Base-by-base conservation (phyloP, 805 yeast species). In the Cyberlindnera petersonii region DNA sequence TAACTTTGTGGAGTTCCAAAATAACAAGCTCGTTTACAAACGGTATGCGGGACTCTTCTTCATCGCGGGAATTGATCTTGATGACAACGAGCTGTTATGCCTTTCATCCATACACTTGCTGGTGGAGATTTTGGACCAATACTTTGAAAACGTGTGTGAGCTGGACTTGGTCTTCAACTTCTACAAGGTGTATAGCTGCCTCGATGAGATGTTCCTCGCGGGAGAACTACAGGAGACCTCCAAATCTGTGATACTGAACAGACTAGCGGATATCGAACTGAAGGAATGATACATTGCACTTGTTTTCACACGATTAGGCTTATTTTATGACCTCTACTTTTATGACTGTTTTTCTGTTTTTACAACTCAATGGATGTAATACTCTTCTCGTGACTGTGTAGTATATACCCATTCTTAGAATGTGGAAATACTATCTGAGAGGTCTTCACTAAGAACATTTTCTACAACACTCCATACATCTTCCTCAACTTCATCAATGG, bases 31-130 rank as follows among this genome's bases (percentile, higher is more conserved):
- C 35, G 88, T 91, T 1, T 89, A 89, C 58, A 69, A 95, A 47
- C 66, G 97, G 42, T 91, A 91, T 56, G 97, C 96, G 4, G 98
- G 98, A 6, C 65, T 91, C 10, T 91, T 79, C 60, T 88, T 93
- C 58, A 78, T 88, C n/a, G 73, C 84, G 44, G 84, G 94, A 36
- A 75, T 89, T 8, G 96, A 86, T 49, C 57, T 72, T n/a, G 63
- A 65, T 9, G 97, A 88, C 56, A 86, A 85, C 54, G 97, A 88
- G 55, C 72, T 93, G 42, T 75, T 80, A 37, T 85, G 83, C 53
- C 65, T 93, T 36, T 95, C 93, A 45, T 78, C 85, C 20, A 78
- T 91, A 26, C 98, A 91, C 56, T 66, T 89, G 38, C 76, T 91
- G 46, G 97, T 91, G 15, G 96, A 93, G 62, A 77, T 87, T 8